Base-by-base conservation (phyloP, 2,329 filamentous ascomycete species). In the Aureobasidium sp. region DNA sequence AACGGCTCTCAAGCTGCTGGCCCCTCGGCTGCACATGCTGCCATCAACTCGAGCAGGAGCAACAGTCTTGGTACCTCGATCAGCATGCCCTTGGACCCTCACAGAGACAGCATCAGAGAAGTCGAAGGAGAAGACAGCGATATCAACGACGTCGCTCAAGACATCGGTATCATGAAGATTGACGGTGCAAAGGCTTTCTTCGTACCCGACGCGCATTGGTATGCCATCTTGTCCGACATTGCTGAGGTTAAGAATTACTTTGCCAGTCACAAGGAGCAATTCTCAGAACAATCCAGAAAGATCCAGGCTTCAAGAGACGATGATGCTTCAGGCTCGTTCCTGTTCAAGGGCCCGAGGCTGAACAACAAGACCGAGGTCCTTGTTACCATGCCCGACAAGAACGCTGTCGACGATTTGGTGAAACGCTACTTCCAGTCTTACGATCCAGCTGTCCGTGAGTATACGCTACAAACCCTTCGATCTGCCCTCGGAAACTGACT, bases 181-280 rank as follows among this genome's bases (percentile, higher is more conserved):
- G 75, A 80, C 67, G 78, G 78, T 62, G 78, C 78, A 59, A 74
- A 74, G 52, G 73, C 76, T 4, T 68, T 80, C 3, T 81, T 78
- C 63, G 78, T 77, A 11, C 80, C 78, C 0, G 78, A 81, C 63
- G 77, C 78, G 58, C 79, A 81, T 68, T 81, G 79, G 78, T 80
- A 79, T 65, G 77, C 79, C 7, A 80, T 81, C 52, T 65, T 81
- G 30, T 77, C 77, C 55, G 79, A 78, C 68, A 94, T 99, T 65
- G 81, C 90, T 10, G 94, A 99, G 77, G 93, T 99, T 30, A 96
- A 93, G 71, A 92, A 88, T 67, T 97, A 94, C 76, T 97, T 96
- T 69, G 76, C 78, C 21, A 85, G 82, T 39, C 91, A 97, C 75
- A 95, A 94, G 73, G 92, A 94, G 70, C 91, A 97, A 66, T 81